Conservation (phyloP, 2,329 filamentous ascomycete genomes). For the Westerdykella ornata region DNA sequence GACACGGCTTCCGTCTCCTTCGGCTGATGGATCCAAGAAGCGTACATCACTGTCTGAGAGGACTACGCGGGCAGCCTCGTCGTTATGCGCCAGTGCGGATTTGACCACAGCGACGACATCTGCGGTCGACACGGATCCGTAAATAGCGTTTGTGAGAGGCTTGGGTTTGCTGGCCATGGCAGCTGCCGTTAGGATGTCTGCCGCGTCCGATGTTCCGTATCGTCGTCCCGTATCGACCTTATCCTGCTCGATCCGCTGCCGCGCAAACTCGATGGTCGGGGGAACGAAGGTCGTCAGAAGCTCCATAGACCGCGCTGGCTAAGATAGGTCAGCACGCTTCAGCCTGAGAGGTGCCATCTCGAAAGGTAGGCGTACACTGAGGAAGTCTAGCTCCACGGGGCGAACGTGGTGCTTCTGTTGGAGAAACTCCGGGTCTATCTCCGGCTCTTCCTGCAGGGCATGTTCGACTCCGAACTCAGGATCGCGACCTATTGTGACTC, state of each 20-base stretch:
- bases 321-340: conserved; percentile 14
- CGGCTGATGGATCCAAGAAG: conserved; percentile 40
- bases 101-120: conserved; percentile 48
- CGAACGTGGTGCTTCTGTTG: conserved; percentile 24
- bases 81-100: conserved; percentile 45
- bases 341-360: background rate
- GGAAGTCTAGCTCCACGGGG: conserved; percentile 36
- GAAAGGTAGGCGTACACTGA: conserved; percentile 30
- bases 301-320: conserved; percentile 42
- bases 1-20: conserved; percentile 40
- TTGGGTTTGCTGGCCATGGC: conserved; percentile 26
- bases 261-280: conserved; percentile 43
- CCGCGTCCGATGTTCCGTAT: conserved; percentile 31
- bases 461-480: conserved; percentile 38
- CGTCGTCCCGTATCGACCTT: conserved; percentile 18
- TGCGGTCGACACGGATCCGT: conserved; percentile 50
- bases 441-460: conserved; percentile 25
- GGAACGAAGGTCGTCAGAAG: conserved; percentile 46
- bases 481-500: conserved; percentile 43
- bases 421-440: conserved; percentile 15
- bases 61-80: conserved; percentile 47
- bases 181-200: conserved; percentile 33
- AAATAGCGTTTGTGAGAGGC: conserved; percentile 36
- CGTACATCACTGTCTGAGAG: conserved; percentile 46
- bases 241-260: conserved; percentile 39